Evolutionary conservation across 2,329 filamentous ascomycete species (phyloP).

Genomic region (Juglanconis sp.): DNA sequence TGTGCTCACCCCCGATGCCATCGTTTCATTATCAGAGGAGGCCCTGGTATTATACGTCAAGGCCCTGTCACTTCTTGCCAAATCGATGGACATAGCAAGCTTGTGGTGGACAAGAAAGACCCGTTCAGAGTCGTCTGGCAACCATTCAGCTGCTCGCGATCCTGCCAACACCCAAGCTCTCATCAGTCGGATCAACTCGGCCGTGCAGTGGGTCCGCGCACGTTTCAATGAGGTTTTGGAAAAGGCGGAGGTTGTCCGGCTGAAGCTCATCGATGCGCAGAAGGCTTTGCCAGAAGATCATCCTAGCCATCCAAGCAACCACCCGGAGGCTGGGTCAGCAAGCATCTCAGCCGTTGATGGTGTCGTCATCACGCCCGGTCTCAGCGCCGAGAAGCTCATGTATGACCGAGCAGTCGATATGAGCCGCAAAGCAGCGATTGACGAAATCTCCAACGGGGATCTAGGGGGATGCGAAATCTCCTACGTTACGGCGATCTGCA

Average conservation of each 20-base stretch:
- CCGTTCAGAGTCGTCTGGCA: constrained; percentile 47
- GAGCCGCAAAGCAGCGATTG: constrained; percentile 90
- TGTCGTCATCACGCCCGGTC: constrained; percentile 79
- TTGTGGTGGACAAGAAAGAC: constrained; percentile 85
- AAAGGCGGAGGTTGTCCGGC: constrained; percentile 90
- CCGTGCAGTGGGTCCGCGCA: constrained; percentile 90
- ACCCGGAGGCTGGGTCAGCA: constrained; percentile 56
- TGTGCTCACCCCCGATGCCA: constrained; percentile 79
- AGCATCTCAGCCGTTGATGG: constrained; percentile 69
- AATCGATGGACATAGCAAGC: constrained; percentile 92
- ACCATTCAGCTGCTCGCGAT: constrained; percentile 37
- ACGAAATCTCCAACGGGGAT: constrained; percentile 91
- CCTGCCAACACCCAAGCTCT: constrained; percentile 46
- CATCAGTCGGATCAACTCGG: constrained; percentile 76
- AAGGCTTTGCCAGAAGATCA: constrained; percentile 79
- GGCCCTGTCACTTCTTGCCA: constrained; percentile 81
- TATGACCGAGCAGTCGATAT: constrained; percentile 96
- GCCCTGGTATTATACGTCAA: constrained; percentile 96
- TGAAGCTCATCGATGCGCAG: constrained; percentile 84
- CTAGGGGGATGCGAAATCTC: constrained; percentile 84
- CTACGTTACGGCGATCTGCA: constrained; percentile 87
- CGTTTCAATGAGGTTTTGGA: constrained; percentile 97
- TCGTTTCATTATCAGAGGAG: constrained; percentile 86
- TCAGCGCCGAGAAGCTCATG: constrained; percentile 96
- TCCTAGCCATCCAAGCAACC: constrained; percentile 79